Conservation (phyloP, 495 filamentous ascomycete genomes). For the Penicillium bialowiezense region DNA sequence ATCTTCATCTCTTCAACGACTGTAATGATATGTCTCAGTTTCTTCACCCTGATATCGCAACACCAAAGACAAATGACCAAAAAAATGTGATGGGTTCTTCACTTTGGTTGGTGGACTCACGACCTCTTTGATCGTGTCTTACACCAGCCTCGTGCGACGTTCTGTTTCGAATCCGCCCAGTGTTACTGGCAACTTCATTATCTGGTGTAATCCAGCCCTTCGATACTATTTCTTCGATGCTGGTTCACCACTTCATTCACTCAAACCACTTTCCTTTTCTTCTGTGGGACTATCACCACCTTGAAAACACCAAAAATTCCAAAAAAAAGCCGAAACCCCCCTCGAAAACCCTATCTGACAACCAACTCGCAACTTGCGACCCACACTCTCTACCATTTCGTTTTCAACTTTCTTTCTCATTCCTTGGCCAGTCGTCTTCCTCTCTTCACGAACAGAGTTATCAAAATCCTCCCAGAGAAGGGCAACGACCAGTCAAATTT, state of each 20-base stretch:
- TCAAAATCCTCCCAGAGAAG: background rate
- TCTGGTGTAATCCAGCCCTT: too few species aligned
- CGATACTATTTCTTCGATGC: conserved; percentile 5
- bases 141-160: background rate
- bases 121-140: too few species aligned
- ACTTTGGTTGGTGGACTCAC: conserved; percentile 8
- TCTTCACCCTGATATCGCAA: conserved; percentile 1
- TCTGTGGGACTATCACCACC: conserved; percentile 1
- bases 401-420: conserved; percentile 16
- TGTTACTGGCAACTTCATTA: conserved; percentile 12
- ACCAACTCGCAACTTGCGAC: conserved; percentile 15
- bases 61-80: conserved; percentile 9
- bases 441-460: background rate
- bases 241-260: conserved; percentile 13
- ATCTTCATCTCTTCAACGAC: conserved; percentile 36
- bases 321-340: conserved; percentile 20
- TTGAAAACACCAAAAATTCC: conserved; percentile 11
- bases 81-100: conserved; percentile 27
- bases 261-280: conserved; percentile 18
- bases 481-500: conserved; percentile 1
- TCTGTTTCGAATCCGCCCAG: conserved; percentile 3
- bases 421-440: conserved; percentile 10
- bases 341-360: conserved; percentile 2
- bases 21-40: conserved; percentile 31
- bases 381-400: conserved; percentile 17